Percentiles rank a stretch among this genome's conserved stretches.
These are phyloP conservation scores for Coniochaeta pulveracea DNA, from an alignment of 2,329 filamentous ascomycete genomes.

Conservation along the genomic window DNA sequence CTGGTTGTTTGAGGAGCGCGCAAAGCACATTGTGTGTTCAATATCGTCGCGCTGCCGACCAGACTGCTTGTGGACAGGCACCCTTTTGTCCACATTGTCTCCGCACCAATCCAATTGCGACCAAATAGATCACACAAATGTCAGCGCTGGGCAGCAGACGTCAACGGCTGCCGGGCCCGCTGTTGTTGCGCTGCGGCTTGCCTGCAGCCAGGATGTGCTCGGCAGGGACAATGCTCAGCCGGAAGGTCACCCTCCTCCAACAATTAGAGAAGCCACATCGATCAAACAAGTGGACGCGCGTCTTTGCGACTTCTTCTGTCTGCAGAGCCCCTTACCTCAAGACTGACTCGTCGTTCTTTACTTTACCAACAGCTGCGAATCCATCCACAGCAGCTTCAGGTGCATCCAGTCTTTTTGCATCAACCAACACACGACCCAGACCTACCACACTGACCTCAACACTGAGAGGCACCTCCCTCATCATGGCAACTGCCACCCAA, in stretches of 20 bases:
- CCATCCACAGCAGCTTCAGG: conserved; percentile 19
- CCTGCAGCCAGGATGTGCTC: background rate
- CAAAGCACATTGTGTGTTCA: too few relatives aligned
- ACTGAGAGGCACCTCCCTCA: too few relatives aligned
- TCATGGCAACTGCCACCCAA: conserved; percentile 22
- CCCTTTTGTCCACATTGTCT: too few relatives aligned
- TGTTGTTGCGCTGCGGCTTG: background rate
- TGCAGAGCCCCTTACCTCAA: conserved; percentile 12
- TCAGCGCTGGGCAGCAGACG: too few relatives aligned
- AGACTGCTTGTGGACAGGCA: too few relatives aligned
- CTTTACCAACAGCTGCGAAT: conserved; percentile 7
- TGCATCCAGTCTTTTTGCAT: conserved; percentile 6
- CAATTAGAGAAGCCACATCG: too few relatives aligned
- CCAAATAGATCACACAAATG: too few relatives aligned
- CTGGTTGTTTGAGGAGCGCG: too few relatives aligned
- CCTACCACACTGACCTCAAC: conserved; percentile 20
- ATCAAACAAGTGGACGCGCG: conserved; percentile 13
- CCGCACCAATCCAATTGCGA: too few relatives aligned
- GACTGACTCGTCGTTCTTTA: conserved; percentile 9
- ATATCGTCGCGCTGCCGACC: too few relatives aligned
- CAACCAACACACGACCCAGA: conserved; percentile 10
- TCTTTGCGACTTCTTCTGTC: conserved; percentile 18
- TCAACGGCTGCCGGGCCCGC: conserved; percentile 1
- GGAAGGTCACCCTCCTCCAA: conserved; percentile 1
- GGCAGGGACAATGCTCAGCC: background rate